A percentile compares a stretch with the other conserved stretches of the same genome.
Conservation (phyloP, 164 flowering plant species). For the Cinnamomum micranthum region DNA sequence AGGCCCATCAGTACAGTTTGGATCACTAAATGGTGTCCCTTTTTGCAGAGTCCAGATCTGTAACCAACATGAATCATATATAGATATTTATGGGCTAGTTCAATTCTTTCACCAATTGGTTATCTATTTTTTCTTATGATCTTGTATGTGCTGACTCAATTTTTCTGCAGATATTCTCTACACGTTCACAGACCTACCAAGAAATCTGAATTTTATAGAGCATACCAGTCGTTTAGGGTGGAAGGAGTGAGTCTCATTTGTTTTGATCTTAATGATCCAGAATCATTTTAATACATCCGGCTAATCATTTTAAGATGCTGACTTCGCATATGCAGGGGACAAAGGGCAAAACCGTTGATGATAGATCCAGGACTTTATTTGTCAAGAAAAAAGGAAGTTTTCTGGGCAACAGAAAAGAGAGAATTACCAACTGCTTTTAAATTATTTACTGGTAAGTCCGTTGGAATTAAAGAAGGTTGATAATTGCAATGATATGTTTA, state of each 20-base stretch:
- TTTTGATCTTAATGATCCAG: background rate
- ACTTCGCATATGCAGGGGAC: slow-evolving; percentile 43
- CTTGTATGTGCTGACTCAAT: background rate
- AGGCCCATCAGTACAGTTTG: no score
- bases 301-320: background rate
- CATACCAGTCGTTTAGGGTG: slow-evolving; percentile 86
- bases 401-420: slow-evolving; percentile 54
- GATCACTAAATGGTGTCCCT: background rate
- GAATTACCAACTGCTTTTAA: slow-evolving; percentile 70
- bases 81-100: background rate
- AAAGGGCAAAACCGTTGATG: slow-evolving; percentile 86
- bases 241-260: slow-evolving; percentile 65
- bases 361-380: slow-evolving; percentile 82
- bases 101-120: background rate
- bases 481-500: background rate
- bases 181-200: slow-evolving; percentile 50
- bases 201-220: slow-evolving; percentile 76
- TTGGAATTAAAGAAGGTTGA: background rate
- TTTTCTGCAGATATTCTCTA: slow-evolving; percentile 66
- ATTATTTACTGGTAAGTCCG: slow-evolving; percentile 64
- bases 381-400: slow-evolving; percentile 51
- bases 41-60: background rate
- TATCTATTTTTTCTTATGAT: background rate
- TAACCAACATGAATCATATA: background rate
- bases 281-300: background rate